Conservation (phyloP, 2,329 filamentous ascomycete species). For the Pyricularia sp. region DNA sequence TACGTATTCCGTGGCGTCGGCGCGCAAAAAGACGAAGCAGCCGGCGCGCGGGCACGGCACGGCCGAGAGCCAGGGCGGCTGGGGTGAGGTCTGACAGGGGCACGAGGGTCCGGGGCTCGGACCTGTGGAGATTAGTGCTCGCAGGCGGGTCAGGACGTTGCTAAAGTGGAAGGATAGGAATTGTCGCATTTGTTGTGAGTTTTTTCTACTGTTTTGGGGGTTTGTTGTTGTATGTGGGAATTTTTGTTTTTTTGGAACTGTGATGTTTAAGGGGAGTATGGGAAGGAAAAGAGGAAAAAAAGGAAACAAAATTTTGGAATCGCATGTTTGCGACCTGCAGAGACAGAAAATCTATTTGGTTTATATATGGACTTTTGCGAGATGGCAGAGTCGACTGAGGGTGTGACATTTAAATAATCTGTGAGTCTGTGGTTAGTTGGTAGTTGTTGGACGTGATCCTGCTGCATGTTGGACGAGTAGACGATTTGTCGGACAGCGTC, state of each 20-base stretch:
- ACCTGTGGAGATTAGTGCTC: background rate
- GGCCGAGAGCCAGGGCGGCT: background rate
- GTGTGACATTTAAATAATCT: background rate
- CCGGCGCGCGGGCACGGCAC: background rate
- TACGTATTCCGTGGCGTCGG: background rate
- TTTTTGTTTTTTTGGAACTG: background rate
- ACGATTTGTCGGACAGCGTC: background rate
- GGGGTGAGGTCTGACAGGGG: background rate
- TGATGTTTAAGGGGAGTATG: background rate
- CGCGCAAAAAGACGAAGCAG: background rate
- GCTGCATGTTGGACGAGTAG: conserved; percentile 26
- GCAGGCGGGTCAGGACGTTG: background rate
- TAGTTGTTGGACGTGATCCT: conserved; percentile 43
- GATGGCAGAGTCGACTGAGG: background rate
- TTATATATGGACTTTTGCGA: background rate
- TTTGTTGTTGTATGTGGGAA: background rate
- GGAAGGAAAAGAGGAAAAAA: background rate
- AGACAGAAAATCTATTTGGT: background rate
- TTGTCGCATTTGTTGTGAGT: background rate
- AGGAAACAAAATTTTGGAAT: background rate
- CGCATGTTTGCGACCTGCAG: background rate
- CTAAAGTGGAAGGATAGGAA: background rate
- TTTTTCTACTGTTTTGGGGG: too few relatives aligned
- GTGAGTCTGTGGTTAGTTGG: background rate
- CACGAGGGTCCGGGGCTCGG: background rate